Conservation (phyloP, 768 basidiomycete species). For the Clavaria fumosa region DNA sequence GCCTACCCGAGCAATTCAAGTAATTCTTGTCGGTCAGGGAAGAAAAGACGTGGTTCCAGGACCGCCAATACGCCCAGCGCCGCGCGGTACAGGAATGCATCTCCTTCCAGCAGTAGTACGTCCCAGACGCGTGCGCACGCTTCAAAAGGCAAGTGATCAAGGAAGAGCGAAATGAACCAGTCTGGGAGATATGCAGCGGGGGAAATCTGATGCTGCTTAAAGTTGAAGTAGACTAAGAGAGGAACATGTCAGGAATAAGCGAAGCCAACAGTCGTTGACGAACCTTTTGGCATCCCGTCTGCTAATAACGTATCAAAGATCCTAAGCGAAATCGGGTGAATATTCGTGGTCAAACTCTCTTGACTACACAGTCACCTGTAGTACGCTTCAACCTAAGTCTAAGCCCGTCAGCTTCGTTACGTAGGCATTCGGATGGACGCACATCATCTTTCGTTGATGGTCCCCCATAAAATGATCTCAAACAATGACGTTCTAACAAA, state of each 20-base stretch:
- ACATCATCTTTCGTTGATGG: slow-evolving; percentile 62
- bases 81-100: slow-evolving; percentile 77
- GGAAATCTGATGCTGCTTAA: slow-evolving; percentile 85
- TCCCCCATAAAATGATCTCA: slow-evolving; percentile 76
- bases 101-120: slow-evolving; percentile 74
- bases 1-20: slow-evolving; percentile 61
- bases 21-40: slow-evolving; percentile 68
- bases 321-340: slow-evolving; percentile 23
- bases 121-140: slow-evolving; percentile 85
- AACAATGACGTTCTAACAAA: slow-evolving; percentile 67
- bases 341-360: slow-evolving; percentile 2
- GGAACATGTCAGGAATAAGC: slow-evolving; percentile 1
- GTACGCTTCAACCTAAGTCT: slow-evolving; percentile 71
- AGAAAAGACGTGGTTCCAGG: slow-evolving; percentile 76
- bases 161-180: slow-evolving; percentile 71
- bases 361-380: slow-evolving; percentile 43
- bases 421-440: slow-evolving; percentile 19
- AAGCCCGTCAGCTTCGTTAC: slow-evolving; percentile 7
- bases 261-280: slow-evolving; percentile 11
- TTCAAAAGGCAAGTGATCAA: slow-evolving; percentile 83
- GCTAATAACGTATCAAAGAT: slow-evolving; percentile 88
- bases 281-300: slow-evolving; percentile 89
- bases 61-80: slow-evolving; percentile 72
- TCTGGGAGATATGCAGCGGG: slow-evolving; percentile 70
- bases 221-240: slow-evolving; percentile 73